phyloP scores from a whole-genome alignment of 306 rosid genomes.

The Castanea mollissima region DNA sequence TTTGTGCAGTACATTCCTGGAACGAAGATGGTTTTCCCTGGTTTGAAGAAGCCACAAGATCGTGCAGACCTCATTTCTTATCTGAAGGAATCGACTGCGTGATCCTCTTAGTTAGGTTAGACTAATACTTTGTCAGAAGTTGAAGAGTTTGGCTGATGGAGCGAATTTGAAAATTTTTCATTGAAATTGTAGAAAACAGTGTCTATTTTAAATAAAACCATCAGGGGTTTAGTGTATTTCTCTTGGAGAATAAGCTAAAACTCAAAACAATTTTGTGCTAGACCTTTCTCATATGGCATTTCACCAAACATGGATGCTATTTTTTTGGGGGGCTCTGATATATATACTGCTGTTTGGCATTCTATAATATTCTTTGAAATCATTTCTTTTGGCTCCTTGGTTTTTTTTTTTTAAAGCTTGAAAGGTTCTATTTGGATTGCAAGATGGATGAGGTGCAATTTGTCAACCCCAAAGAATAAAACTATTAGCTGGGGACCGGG shows the following conservation, averaged over 20 bases:
- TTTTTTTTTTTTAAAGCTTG: neutral
- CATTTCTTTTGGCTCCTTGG: neutral
- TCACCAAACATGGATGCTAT: neutral
- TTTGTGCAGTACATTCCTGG: slow-evolving; percentile 31
- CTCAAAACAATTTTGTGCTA: neutral
- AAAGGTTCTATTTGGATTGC: too few relatives aligned
- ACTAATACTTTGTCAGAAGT: neutral
- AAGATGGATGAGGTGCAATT: too few relatives aligned
- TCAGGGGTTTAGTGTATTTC: neutral
- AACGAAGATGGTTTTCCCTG: slow-evolving; percentile 29
- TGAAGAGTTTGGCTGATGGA: neutral
- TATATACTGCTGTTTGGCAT: neutral
- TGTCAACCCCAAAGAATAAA: too few relatives aligned
- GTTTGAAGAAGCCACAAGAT: slow-evolving; percentile 23
- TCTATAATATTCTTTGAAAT: neutral
- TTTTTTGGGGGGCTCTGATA: neutral
- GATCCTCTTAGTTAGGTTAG: neutral
- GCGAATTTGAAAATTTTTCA: neutral
- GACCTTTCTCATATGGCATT: neutral
- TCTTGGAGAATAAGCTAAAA: neutral
- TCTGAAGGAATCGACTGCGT: slow-evolving; percentile 14
- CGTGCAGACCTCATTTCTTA: slow-evolving; percentile 24
- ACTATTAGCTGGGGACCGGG: too few relatives aligned
- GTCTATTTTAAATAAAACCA: neutral
- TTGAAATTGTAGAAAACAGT: neutral